A percentile compares a stretch with the other conserved stretches of the same genome.
Conservation (phyloP, 202 grass and related monocot species). For the Musa balbisiana region DNA sequence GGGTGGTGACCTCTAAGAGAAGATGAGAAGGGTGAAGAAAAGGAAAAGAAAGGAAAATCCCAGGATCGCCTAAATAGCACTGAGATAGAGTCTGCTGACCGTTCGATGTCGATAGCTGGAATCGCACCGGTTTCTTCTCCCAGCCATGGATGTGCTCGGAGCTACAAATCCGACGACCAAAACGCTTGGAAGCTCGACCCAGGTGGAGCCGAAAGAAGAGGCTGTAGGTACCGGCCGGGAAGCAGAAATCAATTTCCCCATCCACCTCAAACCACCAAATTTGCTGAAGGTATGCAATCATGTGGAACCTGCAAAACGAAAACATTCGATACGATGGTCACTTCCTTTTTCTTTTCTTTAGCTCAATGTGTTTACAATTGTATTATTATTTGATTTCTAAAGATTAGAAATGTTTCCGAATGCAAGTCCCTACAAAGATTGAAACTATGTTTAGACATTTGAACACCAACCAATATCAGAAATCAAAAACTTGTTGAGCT, state of each 20-base stretch:
- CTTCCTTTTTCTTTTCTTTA: background rate
- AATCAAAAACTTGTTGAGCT: too few relatives aligned
- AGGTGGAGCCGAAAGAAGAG: background rate
- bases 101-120: background rate
- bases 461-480: too few relatives aligned
- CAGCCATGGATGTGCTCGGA: slow-evolving; percentile 5
- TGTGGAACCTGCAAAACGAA: background rate
- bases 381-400: too few relatives aligned
- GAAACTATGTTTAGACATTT: too few relatives aligned
- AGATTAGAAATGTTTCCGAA: too few relatives aligned
- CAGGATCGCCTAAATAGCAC: background rate
- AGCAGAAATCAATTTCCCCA: slow-evolving; percentile 11
- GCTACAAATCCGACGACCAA: background rate
- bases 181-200: background rate
- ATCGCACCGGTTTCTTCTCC: slow-evolving; percentile 2
- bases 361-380: too few relatives aligned
- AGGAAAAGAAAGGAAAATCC: background rate
- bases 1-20: too few relatives aligned
- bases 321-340: background rate
- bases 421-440: too few relatives aligned
- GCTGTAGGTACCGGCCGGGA: slow-evolving; percentile 2
- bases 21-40: too few relatives aligned
- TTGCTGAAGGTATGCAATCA: background rate
- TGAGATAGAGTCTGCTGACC: background rate
- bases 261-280: slow-evolving; percentile 9